These are phyloP conservation scores for Emmonsiellopsis sp. DNA, from an alignment of 2,329 filamentous ascomycete genomes.

Conservation along the genomic window DNA sequence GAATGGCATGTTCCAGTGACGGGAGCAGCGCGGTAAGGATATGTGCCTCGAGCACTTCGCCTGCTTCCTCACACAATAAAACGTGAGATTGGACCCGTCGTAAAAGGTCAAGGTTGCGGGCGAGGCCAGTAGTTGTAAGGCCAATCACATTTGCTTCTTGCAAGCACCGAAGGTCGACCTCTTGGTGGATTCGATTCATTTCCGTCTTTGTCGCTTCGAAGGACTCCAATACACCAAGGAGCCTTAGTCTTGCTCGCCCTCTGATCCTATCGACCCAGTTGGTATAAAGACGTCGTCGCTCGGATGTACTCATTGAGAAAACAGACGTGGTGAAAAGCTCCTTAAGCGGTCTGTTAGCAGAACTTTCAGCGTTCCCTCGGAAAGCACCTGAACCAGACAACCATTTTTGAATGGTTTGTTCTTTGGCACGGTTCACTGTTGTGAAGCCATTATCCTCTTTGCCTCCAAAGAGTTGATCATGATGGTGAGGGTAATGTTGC, in stretches of 20 bases:
- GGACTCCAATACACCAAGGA: neutral
- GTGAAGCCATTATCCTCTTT: neutral
- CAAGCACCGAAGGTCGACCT: slow-evolving; percentile 15
- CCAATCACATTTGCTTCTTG: slow-evolving; percentile 18
- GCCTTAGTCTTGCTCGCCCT: neutral
- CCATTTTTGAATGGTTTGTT: neutral
- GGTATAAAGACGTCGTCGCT: neutral
- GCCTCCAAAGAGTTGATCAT: neutral
- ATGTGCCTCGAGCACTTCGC: slow-evolving; percentile 58
- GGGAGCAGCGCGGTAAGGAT: slow-evolving; percentile 30
- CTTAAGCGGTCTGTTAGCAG: neutral
- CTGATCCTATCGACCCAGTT: neutral
- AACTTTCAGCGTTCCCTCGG: neutral
- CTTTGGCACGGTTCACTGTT: neutral
- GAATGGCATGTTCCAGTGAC: slow-evolving; percentile 31
- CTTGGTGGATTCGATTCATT: slow-evolving; percentile 11
- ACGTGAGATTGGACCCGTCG: slow-evolving; percentile 24
- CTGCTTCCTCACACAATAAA: slow-evolving; percentile 59
- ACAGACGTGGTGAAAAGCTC: neutral
- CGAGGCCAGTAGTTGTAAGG: slow-evolving; percentile 22
- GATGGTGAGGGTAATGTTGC: neutral
- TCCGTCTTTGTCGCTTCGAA: neutral
- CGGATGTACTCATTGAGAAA: neutral
- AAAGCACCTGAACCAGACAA: neutral
- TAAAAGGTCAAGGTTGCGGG: slow-evolving; percentile 32